A percentile compares a stretch with the other conserved stretches of the same genome.
Conservation (phyloP, 768 basidiomycete genomes). For the Hirschioporus abietinus region DNA sequence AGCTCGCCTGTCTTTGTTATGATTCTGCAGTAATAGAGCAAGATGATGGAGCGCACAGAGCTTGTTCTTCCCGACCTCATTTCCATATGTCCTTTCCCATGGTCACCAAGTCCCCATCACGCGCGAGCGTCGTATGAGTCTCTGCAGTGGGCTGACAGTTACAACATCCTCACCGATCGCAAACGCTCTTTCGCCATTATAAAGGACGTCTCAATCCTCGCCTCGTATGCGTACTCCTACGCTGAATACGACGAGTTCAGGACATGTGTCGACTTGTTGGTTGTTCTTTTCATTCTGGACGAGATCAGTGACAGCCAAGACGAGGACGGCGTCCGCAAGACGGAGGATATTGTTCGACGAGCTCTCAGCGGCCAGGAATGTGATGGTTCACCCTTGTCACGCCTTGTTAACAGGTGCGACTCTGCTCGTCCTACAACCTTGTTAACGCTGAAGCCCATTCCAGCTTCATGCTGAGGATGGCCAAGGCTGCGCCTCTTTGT, state of each 20-base stretch:
- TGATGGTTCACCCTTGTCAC: conserved; percentile 51
- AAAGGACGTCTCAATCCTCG: conserved; percentile 39
- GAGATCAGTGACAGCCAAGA: conserved; percentile 16
- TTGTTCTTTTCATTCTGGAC: conserved; percentile 14
- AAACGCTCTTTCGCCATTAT: conserved; percentile 62
- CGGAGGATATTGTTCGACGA: conserved; percentile 46
- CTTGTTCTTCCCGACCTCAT: conserved; percentile 14
- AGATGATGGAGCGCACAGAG: not conserved
- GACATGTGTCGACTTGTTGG: conserved; percentile 13
- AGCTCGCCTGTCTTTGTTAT: not conserved
- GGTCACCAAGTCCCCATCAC: conserved; percentile 13
- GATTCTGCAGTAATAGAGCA: not conserved
- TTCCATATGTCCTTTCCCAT: conserved; percentile 10
- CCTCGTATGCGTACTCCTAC: conserved; percentile 12
- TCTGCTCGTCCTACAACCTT: conserved; percentile 4
- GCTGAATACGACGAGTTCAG: conserved; percentile 12
- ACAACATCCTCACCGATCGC: conserved; percentile 21
- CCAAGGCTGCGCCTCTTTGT: conserved; percentile 35
- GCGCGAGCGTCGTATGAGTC: conserved; percentile 7
- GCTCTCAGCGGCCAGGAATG: conserved; percentile 44
- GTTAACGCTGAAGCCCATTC: conserved; percentile 5
- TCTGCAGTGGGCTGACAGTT: conserved; percentile 12
- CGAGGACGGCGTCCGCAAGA: conserved; percentile 27
- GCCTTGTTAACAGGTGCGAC: conserved; percentile 56
- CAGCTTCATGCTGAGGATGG: conserved; percentile 48